phyloP scores from a whole-genome alignment of 805 yeast genomes.

The Candida takata region DNA sequence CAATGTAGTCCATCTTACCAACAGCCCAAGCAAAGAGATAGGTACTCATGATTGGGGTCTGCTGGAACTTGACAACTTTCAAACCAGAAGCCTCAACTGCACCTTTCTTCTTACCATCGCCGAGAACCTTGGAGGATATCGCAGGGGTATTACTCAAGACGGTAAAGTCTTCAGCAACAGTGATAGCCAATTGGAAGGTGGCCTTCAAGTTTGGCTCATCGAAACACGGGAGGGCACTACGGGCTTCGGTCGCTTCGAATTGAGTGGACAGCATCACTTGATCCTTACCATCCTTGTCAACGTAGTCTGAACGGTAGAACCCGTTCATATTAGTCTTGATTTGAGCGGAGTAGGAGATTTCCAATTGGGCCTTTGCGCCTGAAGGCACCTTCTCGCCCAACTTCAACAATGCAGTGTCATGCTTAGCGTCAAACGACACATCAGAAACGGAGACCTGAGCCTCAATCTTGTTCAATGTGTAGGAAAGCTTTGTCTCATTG shows the following conservation, averaged over 20 bases:
- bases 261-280: constrained; percentile 76
- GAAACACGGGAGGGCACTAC: constrained; percentile 78
- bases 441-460: constrained; percentile 19
- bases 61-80: constrained; percentile 40
- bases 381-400: constrained; percentile 39
- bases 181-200: constrained; percentile 54
- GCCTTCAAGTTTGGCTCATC: constrained; percentile 83
- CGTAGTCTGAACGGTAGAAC: constrained; percentile 66
- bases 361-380: constrained; percentile 32
- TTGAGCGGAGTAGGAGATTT: constrained; percentile 47
- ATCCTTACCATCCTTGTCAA: constrained; percentile 48
- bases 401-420: constrained; percentile 55
- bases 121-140: constrained; percentile 37
- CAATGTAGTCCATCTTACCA: constrained; percentile 71
- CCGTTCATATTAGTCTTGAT: constrained; percentile 75
- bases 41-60: constrained; percentile 77
- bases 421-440: constrained; percentile 38
- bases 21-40: constrained; percentile 76
- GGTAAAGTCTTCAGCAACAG: constrained; percentile 47
- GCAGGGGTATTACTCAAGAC: constrained; percentile 64
- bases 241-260: constrained; percentile 79
- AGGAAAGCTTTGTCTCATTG: constrained; percentile 33
- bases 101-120: constrained; percentile 41
- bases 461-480: constrained; percentile 30
- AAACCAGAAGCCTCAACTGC: constrained; percentile 28